Evolutionary conservation across 176 grass and related monocot genomes (phyloP).

Genomic region (Musa itinerans): DNA sequence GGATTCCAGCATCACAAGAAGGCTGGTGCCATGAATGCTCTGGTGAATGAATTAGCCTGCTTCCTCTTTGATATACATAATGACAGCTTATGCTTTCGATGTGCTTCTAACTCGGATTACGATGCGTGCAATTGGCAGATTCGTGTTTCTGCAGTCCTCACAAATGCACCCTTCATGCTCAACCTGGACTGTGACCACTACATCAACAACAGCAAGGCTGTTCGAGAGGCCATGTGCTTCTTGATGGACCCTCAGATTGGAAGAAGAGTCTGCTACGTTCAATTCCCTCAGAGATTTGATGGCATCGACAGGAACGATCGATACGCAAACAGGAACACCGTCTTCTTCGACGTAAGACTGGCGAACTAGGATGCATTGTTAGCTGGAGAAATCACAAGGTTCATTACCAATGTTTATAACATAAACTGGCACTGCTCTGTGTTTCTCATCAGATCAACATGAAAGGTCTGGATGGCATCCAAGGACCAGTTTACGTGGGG

Average conservation of each 20-base stretch:
- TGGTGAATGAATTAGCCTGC: conserved; percentile 13
- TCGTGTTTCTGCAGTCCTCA: conserved; percentile 92
- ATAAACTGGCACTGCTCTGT: background rate
- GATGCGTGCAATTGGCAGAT: conserved; percentile 32
- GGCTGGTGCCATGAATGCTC: conserved; percentile 96
- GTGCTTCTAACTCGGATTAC: background rate
- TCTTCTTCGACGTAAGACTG: conserved; percentile 83
- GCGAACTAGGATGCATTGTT: too few species aligned
- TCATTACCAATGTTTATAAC: too few species aligned
- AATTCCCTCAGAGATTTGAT: conserved; percentile 99
- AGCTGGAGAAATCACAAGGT: too few species aligned
- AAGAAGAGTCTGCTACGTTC: conserved; percentile 77
- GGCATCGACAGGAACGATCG: conserved; percentile 83
- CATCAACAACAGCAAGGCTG: conserved; percentile 98
- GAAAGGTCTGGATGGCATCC: conserved; percentile 95
- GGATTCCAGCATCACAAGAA: conserved; percentile 99
- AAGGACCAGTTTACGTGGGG: conserved; percentile 90
- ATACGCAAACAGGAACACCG: conserved; percentile 95
- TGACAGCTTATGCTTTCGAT: background rate
- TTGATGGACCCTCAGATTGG: conserved; percentile 95
- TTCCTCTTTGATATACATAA: background rate
- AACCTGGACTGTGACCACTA: conserved; percentile 98
- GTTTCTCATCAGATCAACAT: conserved; percentile 68
- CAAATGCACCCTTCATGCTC: conserved; percentile 95
- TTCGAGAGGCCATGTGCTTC: conserved; percentile 96